Base-by-base conservation (phyloP, 345 rosid species). In the Aurinia saxatilis region DNA sequence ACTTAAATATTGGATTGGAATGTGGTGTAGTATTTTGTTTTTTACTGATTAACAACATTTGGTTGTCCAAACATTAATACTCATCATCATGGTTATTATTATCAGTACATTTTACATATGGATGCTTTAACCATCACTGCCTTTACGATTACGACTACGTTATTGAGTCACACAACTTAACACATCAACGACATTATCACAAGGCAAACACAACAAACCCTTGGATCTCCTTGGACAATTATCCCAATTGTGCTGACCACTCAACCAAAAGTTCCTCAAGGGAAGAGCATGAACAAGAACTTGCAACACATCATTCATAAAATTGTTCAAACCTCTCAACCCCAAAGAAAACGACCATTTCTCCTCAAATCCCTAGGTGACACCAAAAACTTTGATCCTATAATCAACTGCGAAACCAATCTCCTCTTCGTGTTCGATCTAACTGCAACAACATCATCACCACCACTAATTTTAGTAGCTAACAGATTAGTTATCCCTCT, bases 241-340 rank as follows among this genome's bases (percentile, higher is more conserved):
- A 60, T 78, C 80, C 15, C 80, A 81, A 47, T 78, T 78, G 59
- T 86, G 98, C 49, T 83, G 82, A 78, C 69, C 91, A 53, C 81
- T 83, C 50, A 88, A 70, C 73, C 91, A 88, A 75, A 84, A 88
- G 73, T 83, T 83, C 54, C 84, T 71, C 61, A 91, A 69, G 34
- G 91, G 98, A 60, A 90, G 95, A 29, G 89, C 84, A 70, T 91
- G 96, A 36, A 89, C 78, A 79, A 88, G 77, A 8, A 84, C 96
- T 73, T 88, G 98, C 77, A 91, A 79, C 58, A 89, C 91, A 42
- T 93, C 88, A 63, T 88, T 91, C 98, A 88, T 88, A 27, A 91
- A 91, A 44, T 91, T 91, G 69, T 86, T 88, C 81, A 91, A 68
- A 27, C 96, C 98, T 47, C 98, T 77, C 56, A 91, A 72, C 1